These are phyloP conservation scores for Davidsoniella neocaledoniae DNA, from an alignment of 2,329 filamentous ascomycete species.

Conservation along the genomic window DNA sequence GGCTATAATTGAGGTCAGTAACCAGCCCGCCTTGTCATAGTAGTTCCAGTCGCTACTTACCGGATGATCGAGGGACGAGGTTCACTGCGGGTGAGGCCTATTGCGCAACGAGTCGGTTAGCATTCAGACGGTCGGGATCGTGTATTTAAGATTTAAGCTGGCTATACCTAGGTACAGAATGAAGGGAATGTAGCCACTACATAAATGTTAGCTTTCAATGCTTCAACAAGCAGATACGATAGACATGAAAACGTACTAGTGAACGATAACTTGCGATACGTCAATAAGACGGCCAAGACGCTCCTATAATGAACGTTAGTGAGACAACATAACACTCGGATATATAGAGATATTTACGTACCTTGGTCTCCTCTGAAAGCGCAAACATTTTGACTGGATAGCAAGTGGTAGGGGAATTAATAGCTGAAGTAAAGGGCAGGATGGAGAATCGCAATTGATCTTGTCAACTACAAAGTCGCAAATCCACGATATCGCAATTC, in stretches of 20 bases:
- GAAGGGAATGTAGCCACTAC: constrained; percentile 83
- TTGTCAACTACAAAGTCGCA: background rate
- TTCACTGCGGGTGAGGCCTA: constrained; percentile 87
- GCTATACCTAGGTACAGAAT: constrained; percentile 83
- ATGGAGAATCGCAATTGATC: too few species aligned
- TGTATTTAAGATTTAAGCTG: constrained; percentile 14
- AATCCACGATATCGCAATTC: background rate
- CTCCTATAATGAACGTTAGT: constrained; percentile 43
- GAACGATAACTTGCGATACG: constrained; percentile 78
- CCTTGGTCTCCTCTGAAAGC: constrained; percentile 96
- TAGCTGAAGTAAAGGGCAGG: too few species aligned
- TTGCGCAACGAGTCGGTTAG: constrained; percentile 16
- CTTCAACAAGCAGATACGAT: background rate
- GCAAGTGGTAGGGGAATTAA: background rate
- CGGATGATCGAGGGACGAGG: constrained; percentile 60
- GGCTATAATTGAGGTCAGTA: constrained; percentile 22
- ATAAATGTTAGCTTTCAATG: background rate
- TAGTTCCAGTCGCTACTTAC: constrained; percentile 21
- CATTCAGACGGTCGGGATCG: background rate
- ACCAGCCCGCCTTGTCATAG: background rate
- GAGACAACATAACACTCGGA: background rate
- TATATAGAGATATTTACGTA: constrained; percentile 23
- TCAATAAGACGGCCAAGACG: constrained; percentile 96
- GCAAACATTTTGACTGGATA: constrained; percentile 29
- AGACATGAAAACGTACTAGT: constrained; percentile 54